These are phyloP conservation scores for Draba incana DNA, from an alignment of 345 rosid genomes.

Conservation along the genomic window DNA sequence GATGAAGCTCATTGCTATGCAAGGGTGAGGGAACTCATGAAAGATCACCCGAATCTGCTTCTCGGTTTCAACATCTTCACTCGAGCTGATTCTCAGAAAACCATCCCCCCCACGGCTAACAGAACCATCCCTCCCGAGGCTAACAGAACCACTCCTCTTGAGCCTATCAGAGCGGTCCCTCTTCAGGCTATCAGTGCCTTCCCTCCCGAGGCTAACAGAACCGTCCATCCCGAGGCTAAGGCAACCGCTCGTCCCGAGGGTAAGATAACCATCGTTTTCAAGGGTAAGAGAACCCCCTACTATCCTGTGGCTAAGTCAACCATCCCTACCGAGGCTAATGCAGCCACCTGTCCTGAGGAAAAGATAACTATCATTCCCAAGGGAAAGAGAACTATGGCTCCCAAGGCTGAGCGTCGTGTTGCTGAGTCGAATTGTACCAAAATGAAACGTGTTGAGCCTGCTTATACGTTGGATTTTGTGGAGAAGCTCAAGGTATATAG, in stretches of 20 bases:
- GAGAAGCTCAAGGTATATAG: conserved; percentile 26
- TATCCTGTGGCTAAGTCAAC: neutral
- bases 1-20: neutral
- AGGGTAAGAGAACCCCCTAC: neutral
- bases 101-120: neutral
- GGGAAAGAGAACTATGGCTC: too few species aligned
- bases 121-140: neutral
- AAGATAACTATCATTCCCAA: neutral
- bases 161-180: neutral
- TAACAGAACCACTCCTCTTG: neutral
- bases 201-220: neutral
- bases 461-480: neutral
- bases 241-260: neutral
- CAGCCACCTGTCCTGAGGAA: too few species aligned
- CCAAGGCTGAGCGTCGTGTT: neutral
- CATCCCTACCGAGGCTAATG: neutral
- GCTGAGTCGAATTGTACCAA: neutral
- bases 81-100: neutral
- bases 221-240: neutral
- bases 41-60: conserved; percentile 6
- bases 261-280: neutral
- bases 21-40: neutral
- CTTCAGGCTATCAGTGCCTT: neutral
- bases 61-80: conserved; percentile 6
- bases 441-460: conserved; percentile 5